Evolutionary conservation across 108 stramenopile genomes (phyloP), one percentile per base, ranked within the genome.

Genomic region (Nitzschia putrida): DNA sequence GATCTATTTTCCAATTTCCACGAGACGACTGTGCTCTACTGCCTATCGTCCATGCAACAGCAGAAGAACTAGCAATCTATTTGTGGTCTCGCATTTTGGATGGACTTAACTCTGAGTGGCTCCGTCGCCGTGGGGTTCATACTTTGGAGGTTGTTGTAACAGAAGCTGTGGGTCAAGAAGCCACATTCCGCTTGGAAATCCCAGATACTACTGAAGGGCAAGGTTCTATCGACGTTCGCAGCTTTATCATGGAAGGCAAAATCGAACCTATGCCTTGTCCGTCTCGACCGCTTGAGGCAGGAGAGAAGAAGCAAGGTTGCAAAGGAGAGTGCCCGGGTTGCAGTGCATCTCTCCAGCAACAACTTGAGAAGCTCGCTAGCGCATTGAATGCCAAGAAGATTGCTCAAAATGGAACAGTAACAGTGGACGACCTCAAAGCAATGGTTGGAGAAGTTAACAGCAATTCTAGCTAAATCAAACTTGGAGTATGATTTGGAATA

Each of bases 61-160:
- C 92, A 0, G 97, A 98, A 78, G 97, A 98, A 73, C 71, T 98
- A 63, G 92, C 95, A 16, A 91, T 95, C 57, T 92, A 93, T 64
- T 42, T 97, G 7, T 96, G 81, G 83, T 69, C 84, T 8, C 51
- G 76, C 25, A 76, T 97, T 14, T 50, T 97, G 57, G 29, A 72
- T 23, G 81, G 74, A 16, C 71, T 98, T 45, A 80, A 92, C 61
- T 45, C 88, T 7, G 69, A 79, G 22, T 83, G 80, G 55, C 79
- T 98, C 24, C 60, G 44, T 12, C 56, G 79, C 61, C 78, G 96
- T 34, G 95, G 97, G 47, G 88, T 98, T 26, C 84, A 77, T 40
- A 80, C 81, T 12, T 83, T 98, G 79, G 94, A 98, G 67, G 81
- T 97, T 14, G 79, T 83, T 29, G 93, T 97, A 7, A 84, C 91